Evolutionary conservation across 78 protist species (phyloP).

Genomic region (Dictyostelium purpureum): DNA sequence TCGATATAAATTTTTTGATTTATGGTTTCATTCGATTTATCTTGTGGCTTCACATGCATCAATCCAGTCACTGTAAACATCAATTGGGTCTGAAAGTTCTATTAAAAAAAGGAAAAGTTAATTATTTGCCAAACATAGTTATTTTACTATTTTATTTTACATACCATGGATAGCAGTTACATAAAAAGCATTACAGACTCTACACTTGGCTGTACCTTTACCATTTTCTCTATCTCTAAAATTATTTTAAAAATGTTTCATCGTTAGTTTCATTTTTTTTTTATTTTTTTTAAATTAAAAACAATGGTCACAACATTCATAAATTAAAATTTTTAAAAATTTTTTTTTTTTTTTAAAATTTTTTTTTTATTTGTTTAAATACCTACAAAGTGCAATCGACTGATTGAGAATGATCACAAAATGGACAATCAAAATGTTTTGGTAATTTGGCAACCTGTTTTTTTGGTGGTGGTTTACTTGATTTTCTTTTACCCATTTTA

Average conservation of each 20-base stretch:
- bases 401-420: conserved; percentile 68
- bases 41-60: conserved; percentile 61
- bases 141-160: not conserved
- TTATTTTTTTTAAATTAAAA: not conserved
- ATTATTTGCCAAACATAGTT: not conserved
- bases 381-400: conserved; percentile 70
- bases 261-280: too few species aligned
- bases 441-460: conserved; percentile 38
- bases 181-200: conserved; percentile 42
- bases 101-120: not conserved
- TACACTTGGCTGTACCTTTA: conserved; percentile 57
- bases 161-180: conserved; percentile 40
- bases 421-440: conserved; percentile 65
- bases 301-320: not conserved
- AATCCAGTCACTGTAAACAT: conserved; percentile 71
- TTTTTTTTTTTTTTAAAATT: not conserved
- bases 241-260: not conserved
- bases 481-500: conserved; percentile 76
- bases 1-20: too few species aligned
- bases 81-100: conserved; percentile 62
- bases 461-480: conserved; percentile 65
- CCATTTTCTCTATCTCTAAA: conserved; percentile 25
- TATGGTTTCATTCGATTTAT: too few species aligned
- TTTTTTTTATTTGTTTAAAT: not conserved
- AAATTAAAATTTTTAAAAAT: not conserved